Evolutionary conservation across 1,139 yeast genomes (phyloP).

Genomic region (Pichia sp.): DNA sequence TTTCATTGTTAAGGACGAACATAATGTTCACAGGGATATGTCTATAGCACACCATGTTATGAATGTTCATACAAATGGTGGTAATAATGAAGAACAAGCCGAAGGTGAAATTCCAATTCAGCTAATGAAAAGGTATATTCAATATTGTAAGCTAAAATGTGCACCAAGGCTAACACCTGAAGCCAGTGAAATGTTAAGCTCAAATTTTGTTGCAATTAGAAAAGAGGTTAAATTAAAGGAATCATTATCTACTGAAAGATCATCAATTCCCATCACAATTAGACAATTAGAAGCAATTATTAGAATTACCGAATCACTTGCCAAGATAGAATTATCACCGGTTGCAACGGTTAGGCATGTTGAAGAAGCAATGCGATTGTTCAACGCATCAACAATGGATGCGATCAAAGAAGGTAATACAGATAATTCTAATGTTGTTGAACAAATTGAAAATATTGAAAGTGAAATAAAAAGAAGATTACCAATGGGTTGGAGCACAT

Average conservation of each 20-base stretch:
- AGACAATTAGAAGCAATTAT: conserved; percentile 97
- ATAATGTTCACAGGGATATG: conserved; percentile 76
- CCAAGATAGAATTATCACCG: conserved; percentile 77
- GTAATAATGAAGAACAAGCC: conserved; percentile 43
- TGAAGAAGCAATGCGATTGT: conserved; percentile 89
- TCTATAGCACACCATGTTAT: conserved; percentile 92
- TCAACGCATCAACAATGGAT: conserved; percentile 96
- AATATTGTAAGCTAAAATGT: conserved; percentile 81
- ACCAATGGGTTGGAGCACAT: conserved; percentile 96
- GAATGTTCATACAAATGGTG: conserved; percentile 84
- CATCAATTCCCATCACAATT: conserved; percentile 93
- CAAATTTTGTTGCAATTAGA: conserved; percentile 89
- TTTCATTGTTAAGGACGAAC: conserved; percentile 93
- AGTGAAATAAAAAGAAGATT: conserved; percentile 80
- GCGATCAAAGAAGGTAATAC: conserved; percentile 61
- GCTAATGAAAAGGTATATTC: conserved; percentile 85
- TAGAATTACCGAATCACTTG: conserved; percentile 91
- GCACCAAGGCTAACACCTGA: conserved; percentile 89
- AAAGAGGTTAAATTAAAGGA: conserved; percentile 79
- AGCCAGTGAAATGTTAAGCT: conserved; percentile 87
- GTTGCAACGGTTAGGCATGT: conserved; percentile 86
- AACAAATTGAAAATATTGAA: conserved; percentile 74
- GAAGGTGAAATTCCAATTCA: conserved; percentile 89
- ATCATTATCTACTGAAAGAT: conserved; percentile 75
- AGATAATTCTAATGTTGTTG: conserved; percentile 44